Evolutionary conservation across 805 yeast species (phyloP).

Genomic region (Barnettozyma californica): DNA sequence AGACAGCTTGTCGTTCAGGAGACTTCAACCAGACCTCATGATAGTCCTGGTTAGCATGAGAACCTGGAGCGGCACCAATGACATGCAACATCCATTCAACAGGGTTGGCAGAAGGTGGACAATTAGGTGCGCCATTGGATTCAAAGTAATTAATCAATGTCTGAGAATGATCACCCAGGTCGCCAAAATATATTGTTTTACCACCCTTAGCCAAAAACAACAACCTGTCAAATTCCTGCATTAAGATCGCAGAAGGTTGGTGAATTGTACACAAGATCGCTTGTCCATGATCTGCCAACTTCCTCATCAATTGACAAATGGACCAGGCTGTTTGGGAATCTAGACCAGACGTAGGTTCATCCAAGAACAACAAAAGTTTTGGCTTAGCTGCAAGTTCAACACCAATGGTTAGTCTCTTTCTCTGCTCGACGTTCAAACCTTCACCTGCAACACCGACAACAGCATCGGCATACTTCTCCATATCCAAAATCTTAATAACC

Average conservation of each 20-base stretch:
- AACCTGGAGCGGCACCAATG: constrained; percentile 80
- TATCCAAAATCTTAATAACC: constrained; percentile 56
- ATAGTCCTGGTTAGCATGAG: constrained; percentile 67
- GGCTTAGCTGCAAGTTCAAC: constrained; percentile 67
- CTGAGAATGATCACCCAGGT: constrained; percentile 53
- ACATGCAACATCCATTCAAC: constrained; percentile 92
- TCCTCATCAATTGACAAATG: constrained; percentile 54
- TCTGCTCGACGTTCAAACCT: constrained; percentile 59
- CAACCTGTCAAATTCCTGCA: constrained; percentile 74
- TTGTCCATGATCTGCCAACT: constrained; percentile 54
- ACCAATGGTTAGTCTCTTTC: constrained; percentile 63
- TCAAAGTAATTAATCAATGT: constrained; percentile 64
- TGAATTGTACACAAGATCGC: constrained; percentile 73
- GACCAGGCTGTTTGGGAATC: constrained; percentile 70
- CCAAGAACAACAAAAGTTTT: constrained; percentile 51
- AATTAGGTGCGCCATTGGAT: constrained; percentile 54
- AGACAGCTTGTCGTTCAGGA: constrained; percentile 51
- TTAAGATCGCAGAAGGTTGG: constrained; percentile 77
- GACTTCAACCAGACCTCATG: constrained; percentile 76
- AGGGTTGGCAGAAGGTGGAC: constrained; percentile 70
- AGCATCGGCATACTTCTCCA: constrained; percentile 64
- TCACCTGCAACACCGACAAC: constrained; percentile 71
- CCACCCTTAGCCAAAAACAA: constrained; percentile 69
- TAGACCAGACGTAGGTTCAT: constrained; percentile 66
- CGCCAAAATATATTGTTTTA: constrained; percentile 71